These are phyloP conservation scores for Fusarium robinianum DNA, from an alignment of 2,329 filamentous ascomycete species.

Conservation along the genomic window DNA sequence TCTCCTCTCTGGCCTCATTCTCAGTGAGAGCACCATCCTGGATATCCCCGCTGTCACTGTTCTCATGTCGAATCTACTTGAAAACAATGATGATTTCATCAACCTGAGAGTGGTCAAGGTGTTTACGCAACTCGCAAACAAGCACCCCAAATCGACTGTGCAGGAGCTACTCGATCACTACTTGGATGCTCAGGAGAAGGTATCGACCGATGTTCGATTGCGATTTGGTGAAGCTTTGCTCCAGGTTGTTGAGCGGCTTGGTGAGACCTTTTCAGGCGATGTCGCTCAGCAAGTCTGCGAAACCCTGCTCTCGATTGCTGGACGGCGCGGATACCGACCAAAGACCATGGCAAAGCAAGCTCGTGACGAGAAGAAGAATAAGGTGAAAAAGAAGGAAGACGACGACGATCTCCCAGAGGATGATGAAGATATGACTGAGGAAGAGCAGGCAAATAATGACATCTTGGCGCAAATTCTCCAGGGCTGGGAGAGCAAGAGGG, in stretches of 20 bases:
- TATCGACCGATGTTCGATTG: slow-evolving; percentile 64
- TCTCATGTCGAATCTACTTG: slow-evolving; percentile 65
- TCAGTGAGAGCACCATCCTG: slow-evolving; percentile 58
- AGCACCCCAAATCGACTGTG: slow-evolving; percentile 65
- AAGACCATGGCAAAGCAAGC: slow-evolving; percentile 62
- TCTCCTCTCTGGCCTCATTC: slow-evolving; percentile 62
- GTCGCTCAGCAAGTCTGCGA: slow-evolving; percentile 57
- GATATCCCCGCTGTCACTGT: slow-evolving; percentile 69
- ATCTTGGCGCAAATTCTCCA: slow-evolving; percentile 62
- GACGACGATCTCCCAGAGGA: slow-evolving; percentile 51
- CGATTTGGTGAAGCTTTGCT: slow-evolving; percentile 70
- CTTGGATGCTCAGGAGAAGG: slow-evolving; percentile 64
- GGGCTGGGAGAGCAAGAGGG: slow-evolving; percentile 69
- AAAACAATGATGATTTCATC: slow-evolving; percentile 72
- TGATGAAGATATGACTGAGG: slow-evolving; percentile 52
- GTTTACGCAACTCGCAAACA: slow-evolving; percentile 63
- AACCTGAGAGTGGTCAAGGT: slow-evolving; percentile 70
- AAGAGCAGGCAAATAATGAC: slow-evolving; percentile 52
- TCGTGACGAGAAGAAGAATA: slow-evolving; percentile 55
- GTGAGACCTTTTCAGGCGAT: slow-evolving; percentile 59
- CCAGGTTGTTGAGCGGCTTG: slow-evolving; percentile 65
- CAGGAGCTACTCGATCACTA: slow-evolving; percentile 70
- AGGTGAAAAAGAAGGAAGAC: slow-evolving; percentile 54
- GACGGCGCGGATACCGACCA: slow-evolving; percentile 63
- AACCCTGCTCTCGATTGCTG: slow-evolving; percentile 65